Base-by-base conservation (phyloP, 306 rosid species). In the Begonia fuchsioides region DNA sequence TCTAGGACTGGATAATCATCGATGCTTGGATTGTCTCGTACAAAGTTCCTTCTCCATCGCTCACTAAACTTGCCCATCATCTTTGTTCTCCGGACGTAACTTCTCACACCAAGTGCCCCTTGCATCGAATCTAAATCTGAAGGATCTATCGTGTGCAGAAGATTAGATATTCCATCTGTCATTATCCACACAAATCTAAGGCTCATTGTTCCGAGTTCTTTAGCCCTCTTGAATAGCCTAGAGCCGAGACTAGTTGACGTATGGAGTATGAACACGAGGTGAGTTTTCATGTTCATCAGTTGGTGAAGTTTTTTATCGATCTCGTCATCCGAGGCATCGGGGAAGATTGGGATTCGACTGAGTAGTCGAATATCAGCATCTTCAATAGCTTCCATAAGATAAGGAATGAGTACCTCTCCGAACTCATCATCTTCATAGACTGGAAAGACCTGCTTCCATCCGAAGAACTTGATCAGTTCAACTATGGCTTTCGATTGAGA, bases 361-460 rank as follows among this genome's bases (percentile, higher is more conserved):
- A 77, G 82, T 7, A 64, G 45, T 10, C 63, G 58, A 11, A 56
- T 63, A 32, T 64, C 51, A 1, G 60, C 64, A 6, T 69, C 51
- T 64, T 72, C 68, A 0, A 81, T 55, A 17, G 61, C 61, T 59
- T 53, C 69, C n/a, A 59, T 64, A 38, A 77, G 52, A 40, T 5
- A 69, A 2, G 82, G 77, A 7, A 81, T 56, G 9, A 77, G 17
- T 2, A 70, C 78, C 15, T 64, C 52, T 3, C 86, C 80, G 17
- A 50, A 74, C 15, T 52, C 60, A 20, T 69, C 60, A 70, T 77
- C 76, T 12, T 64, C 58, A 44, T 72, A 74, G 53, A 77, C 66
- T 2, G 76, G 78, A 10, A 74, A 80, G 3, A 48, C 80, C 51
- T 57, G 58, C 53, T 64, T 72, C 85, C 92, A 81, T 2, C 85